Conservation (phyloP, 108 stramenopile species). For the Cylindrotheca closterium region DNA sequence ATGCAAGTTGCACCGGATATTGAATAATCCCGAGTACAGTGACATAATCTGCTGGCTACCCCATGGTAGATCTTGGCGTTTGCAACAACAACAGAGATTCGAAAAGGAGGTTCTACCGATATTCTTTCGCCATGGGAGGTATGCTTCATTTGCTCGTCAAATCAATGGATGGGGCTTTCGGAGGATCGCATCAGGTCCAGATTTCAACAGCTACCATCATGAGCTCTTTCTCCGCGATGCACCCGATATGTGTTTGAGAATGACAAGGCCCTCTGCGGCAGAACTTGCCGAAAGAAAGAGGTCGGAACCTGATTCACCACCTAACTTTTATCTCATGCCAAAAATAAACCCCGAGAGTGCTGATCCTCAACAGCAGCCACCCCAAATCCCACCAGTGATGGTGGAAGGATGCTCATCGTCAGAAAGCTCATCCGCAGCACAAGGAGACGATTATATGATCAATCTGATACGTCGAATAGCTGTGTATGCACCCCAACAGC, state of each 20-base stretch:
- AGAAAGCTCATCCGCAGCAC: too few species aligned
- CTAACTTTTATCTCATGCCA: background rate
- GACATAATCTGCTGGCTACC: slow-evolving; percentile 64
- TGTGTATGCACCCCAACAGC: too few species aligned
- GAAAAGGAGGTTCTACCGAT: slow-evolving; percentile 49
- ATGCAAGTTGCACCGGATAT: slow-evolving; percentile 54
- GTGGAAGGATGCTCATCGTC: too few species aligned
- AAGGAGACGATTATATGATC: too few species aligned
- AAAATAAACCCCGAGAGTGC: too few species aligned
- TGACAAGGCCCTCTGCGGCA: background rate
- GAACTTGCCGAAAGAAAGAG: background rate
- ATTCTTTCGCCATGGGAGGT: slow-evolving; percentile 52
- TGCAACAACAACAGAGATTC: slow-evolving; percentile 45
- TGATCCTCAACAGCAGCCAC: too few species aligned
- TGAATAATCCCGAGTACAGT: slow-evolving; percentile 40
- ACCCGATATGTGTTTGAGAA: slow-evolving; percentile 15
- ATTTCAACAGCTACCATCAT: slow-evolving; percentile 54
- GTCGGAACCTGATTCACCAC: background rate
- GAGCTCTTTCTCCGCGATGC: slow-evolving; percentile 25
- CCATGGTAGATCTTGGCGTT: slow-evolving; percentile 50
- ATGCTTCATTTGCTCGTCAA: slow-evolving; percentile 53
- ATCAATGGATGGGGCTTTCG: slow-evolving; percentile 69
- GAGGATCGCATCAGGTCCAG: slow-evolving; percentile 44
- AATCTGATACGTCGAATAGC: too few species aligned
- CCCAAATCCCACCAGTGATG: too few species aligned